Percentiles rank a stretch among this genome's conserved stretches.
phyloP scores from a whole-genome alignment of 2,329 filamentous ascomycete species.

The Talaromyces sp. region DNA sequence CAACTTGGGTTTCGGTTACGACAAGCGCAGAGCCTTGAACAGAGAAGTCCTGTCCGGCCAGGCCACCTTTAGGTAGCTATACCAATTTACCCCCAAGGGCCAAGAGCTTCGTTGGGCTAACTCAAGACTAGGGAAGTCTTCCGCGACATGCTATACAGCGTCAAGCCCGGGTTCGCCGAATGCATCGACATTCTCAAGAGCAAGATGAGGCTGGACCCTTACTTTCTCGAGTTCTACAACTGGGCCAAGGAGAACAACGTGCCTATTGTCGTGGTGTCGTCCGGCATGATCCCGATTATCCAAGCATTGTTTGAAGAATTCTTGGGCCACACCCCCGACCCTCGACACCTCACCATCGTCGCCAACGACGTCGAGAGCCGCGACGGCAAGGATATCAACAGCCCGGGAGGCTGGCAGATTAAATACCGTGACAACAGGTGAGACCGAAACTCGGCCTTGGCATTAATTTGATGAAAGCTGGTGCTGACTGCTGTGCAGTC shows the following conservation, averaged over 20 bases:
- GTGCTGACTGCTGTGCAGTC: conserved; percentile 38
- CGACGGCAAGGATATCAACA: conserved; percentile 68
- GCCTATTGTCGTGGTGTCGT: conserved; percentile 85
- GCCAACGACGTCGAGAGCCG: conserved; percentile 70
- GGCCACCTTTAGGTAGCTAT: conserved; percentile 61
- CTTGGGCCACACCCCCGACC: conserved; percentile 68
- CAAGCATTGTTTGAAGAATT: conserved; percentile 73
- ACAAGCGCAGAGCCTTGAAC: conserved; percentile 67
- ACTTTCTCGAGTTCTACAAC: conserved; percentile 80
- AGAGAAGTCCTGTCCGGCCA: conserved; percentile 66
- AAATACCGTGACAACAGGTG: conserved; percentile 80
- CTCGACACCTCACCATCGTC: conserved; percentile 71
- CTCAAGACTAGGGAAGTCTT: conserved; percentile 64
- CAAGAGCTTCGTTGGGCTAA: not conserved
- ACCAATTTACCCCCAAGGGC: not conserved
- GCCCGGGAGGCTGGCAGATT: conserved; percentile 81
- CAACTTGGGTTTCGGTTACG: conserved; percentile 76
- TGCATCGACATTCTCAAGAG: conserved; percentile 73
- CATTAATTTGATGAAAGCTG: too few species aligned
- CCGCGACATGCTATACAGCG: conserved; percentile 84
- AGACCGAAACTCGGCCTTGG: conserved; percentile 2
- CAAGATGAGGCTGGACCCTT: conserved; percentile 83
- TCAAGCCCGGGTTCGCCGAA: conserved; percentile 72
- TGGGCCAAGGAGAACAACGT: conserved; percentile 79
- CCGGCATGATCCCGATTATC: conserved; percentile 91